Base-by-base conservation (phyloP, 2,329 filamentous ascomycete species). In the Nemania sp. region DNA sequence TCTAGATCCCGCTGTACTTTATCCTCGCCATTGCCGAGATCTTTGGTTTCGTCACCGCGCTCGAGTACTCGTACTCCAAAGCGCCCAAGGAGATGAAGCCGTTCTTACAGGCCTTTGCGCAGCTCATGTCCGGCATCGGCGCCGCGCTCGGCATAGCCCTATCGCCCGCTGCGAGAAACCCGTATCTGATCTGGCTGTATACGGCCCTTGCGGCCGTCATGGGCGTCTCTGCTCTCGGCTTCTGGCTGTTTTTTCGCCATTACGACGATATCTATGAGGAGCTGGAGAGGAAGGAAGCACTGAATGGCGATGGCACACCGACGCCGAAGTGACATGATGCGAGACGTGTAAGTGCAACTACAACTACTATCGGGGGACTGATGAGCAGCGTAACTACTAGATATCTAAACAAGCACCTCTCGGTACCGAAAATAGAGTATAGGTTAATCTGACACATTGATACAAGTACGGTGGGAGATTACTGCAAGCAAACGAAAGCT, bases 1-100 rank as follows among this genome's bases (percentile, higher is more conserved):
- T 76, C 0, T 77, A 80, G 51, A 57, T 74, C 0, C 78, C 78
- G 0, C 60, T 76, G 0, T 79, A 78, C 60, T 66, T 79, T 20
- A 35, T 60, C 3, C 13, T 59, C 12, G 65, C 62, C 1, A 13
- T 53, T 3, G 57, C 39, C 11, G 60, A 66, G 55, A 60, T 64
- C 1, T 54, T 64, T 9, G 57, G 57, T 35, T 54, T 66, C 20
- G 59, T 62, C 3, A 40, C 63, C 1, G 15, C 56, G 15, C 60
- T 58, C n/a, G 63, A 65, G 32, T 65, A 54, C 52, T 42, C 54
- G 11, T 65, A 65, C 37, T 17, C 32, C 2, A 50, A 65, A n/a
- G 63, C 63, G 5, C 60, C 63, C 1, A 34, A 50, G 5, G 55
- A 51, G 6, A 56, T 55, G 32, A 63, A 63, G 42, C 40, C 60